Conservation (phyloP, 148 eudicot genomes). For the Chenopodium album region DNA sequence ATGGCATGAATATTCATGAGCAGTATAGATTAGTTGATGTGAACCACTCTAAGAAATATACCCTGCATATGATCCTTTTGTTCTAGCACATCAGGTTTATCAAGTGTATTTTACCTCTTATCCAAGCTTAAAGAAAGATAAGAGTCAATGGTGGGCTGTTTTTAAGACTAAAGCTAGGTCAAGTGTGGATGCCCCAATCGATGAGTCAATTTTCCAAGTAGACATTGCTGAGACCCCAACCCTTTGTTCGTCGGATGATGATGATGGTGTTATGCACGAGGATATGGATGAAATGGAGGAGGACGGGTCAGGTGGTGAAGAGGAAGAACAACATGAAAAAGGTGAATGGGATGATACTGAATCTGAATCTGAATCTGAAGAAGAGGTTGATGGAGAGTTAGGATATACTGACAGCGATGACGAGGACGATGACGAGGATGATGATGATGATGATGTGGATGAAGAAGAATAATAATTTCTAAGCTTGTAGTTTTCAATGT, state of each 20-base stretch:
- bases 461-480: not conserved
- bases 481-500: too few relatives aligned
- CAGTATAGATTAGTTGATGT: too few relatives aligned
- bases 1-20: too few relatives aligned
- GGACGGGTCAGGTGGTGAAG: not conserved
- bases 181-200: not conserved
- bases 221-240: not conserved
- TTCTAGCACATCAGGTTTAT: too few relatives aligned
- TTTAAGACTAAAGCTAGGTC: constrained; percentile 1
- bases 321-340: not conserved
- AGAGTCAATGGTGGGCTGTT: not conserved
- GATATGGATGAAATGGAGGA: not conserved
- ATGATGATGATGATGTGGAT: not conserved
- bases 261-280: not conserved
- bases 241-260: not conserved
- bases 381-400: not conserved
- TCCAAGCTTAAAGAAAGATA: not conserved
- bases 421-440: not conserved
- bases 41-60: too few relatives aligned
- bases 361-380: not conserved
- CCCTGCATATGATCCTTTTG: too few relatives aligned
- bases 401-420: not conserved
- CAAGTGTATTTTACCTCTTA: constrained; percentile 15
- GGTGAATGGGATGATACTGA: not conserved
- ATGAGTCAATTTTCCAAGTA: too few relatives aligned